Conservation (phyloP, 768 basidiomycete species). For the Kwoniella botswanensis region DNA sequence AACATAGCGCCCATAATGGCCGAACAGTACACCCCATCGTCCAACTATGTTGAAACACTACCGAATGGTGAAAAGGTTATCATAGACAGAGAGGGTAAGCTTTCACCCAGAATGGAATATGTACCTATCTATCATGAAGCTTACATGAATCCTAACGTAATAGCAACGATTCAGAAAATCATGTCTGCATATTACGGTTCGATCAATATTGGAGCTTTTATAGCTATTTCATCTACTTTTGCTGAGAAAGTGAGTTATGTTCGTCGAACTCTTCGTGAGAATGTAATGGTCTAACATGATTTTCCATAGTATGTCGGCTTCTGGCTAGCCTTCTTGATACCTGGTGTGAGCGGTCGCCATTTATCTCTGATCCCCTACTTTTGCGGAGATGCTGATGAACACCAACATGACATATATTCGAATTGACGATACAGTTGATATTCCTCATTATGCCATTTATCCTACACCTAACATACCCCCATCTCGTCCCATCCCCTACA, state of each 20-base stretch:
- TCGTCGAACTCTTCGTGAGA: background rate
- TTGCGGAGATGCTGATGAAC: slow-evolving; percentile 4
- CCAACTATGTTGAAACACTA: slow-evolving; percentile 28
- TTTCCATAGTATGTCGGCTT: slow-evolving; percentile 39
- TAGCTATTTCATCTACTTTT: slow-evolving; percentile 35
- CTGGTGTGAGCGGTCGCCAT: slow-evolving; percentile 10
- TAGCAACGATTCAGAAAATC: slow-evolving; percentile 43
- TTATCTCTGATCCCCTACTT: background rate
- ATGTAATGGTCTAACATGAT: no score
- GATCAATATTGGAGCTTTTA: slow-evolving; percentile 55
- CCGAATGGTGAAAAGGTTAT: slow-evolving; percentile 46
- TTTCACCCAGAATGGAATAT: background rate
- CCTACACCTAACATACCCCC: slow-evolving; percentile 10
- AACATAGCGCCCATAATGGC: slow-evolving; percentile 51
- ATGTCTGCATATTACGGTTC: slow-evolving; percentile 46
- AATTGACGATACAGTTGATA: slow-evolving; percentile 10
- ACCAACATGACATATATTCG: no score
- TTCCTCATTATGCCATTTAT: slow-evolving; percentile 30
- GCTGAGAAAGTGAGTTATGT: slow-evolving; percentile 39
- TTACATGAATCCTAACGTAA: background rate
- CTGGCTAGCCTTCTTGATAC: slow-evolving; percentile 42
- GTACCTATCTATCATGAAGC: background rate
- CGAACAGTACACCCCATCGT: slow-evolving; percentile 47
- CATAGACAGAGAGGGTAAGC: slow-evolving; percentile 40
- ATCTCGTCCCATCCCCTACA: slow-evolving; percentile 20